A percentile compares a stretch with the other conserved stretches of the same genome.
Conservation (phyloP, 1,139 yeast genomes). For the Yamadazyma kanchanaburiensis region DNA sequence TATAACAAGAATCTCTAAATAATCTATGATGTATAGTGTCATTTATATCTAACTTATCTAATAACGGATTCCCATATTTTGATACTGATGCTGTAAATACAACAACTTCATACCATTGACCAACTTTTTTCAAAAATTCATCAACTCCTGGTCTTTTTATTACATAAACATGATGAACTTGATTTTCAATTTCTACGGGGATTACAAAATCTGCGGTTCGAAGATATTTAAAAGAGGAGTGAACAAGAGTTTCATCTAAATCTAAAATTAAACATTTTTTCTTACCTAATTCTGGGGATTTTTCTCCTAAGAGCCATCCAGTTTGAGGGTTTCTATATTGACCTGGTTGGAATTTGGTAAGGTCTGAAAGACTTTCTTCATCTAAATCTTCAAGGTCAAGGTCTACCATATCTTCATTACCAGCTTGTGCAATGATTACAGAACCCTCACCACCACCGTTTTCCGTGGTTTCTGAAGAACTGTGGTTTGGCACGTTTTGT, state of each 20-base stretch:
- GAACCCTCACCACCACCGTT: too few species aligned
- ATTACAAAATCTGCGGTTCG: slow-evolving; percentile 94
- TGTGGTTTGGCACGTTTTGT: slow-evolving; percentile 2
- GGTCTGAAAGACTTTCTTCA: slow-evolving; percentile 23
- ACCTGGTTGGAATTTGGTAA: slow-evolving; percentile 57
- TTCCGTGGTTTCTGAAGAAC: slow-evolving; percentile 6
- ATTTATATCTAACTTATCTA: slow-evolving; percentile 78
- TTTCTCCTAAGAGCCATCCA: slow-evolving; percentile 60
- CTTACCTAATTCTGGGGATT: slow-evolving; percentile 33
- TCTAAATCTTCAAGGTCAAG: slow-evolving; percentile 14
- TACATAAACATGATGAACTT: slow-evolving; percentile 90
- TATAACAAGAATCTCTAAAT: slow-evolving; percentile 71
- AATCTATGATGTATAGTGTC: slow-evolving; percentile 83
- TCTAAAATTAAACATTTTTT: slow-evolving; percentile 89
- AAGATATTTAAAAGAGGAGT: slow-evolving; percentile 87
- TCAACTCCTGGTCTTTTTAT: slow-evolving; percentile 98
- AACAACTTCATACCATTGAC: slow-evolving; percentile 87
- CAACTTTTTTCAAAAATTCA: slow-evolving; percentile 79
- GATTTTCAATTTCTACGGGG: slow-evolving; percentile 80
- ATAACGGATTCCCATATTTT: slow-evolving; percentile 91
- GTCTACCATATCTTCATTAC: slow-evolving; percentile 17
- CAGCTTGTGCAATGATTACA: slow-evolving; percentile 19
- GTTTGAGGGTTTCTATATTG: slow-evolving; percentile 57
- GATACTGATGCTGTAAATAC: slow-evolving; percentile 96
- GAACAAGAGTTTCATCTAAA: slow-evolving; percentile 94